Base-by-base conservation (phyloP, 2,329 filamentous ascomycete species). In the Fusarium miscanthi region DNA sequence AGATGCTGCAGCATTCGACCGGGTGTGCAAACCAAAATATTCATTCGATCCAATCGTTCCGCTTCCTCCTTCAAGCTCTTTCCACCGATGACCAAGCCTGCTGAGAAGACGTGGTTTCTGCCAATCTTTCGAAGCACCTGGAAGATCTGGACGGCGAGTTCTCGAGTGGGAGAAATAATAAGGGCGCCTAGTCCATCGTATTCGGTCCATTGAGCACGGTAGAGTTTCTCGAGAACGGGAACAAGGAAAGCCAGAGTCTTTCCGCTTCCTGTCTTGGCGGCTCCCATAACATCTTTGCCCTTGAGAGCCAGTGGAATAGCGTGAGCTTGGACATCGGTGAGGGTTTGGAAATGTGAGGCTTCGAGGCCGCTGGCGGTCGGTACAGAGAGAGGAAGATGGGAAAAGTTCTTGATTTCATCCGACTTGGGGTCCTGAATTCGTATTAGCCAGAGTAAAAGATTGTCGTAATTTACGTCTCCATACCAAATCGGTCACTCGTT, bases 81-180 rank as follows among this genome's bases (percentile, higher is more conserved):
- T 43, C 96, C 96, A 43, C 96, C 96, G 76, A 98, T 98, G 14
- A 99, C 90, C 76, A 98, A 83, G 0, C 96, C 96, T 1, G 96
- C 96, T 2, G 95, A 97, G 81, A 98, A 98, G 67, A 90, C 87
- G 81, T 99, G 95, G 64, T 95, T 91, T 63, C 93, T 89, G 48
- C 96, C 96, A 64, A 99, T 90, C 81, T 97, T 97, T 69, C 94
- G 88, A 76, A 99, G 83, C 1, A 98, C 95, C 64, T 98, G 93
- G 79, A 98, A 99, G 69, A 97, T 99, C 82, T 99, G 96, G 42
- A 97, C 96, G 0, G 96, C 95, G 61, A 99, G 87, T 84, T 99
- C 96, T 78, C 96, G 92, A 12, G 96, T 99, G 2, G 96, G 96
- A 2, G 95, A 95, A 59, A 99, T 91, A 73, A 99, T 94, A 72